phyloP scores from a whole-genome alignment of 139 green algal genomes.

The Chlorella sp. region DNA sequence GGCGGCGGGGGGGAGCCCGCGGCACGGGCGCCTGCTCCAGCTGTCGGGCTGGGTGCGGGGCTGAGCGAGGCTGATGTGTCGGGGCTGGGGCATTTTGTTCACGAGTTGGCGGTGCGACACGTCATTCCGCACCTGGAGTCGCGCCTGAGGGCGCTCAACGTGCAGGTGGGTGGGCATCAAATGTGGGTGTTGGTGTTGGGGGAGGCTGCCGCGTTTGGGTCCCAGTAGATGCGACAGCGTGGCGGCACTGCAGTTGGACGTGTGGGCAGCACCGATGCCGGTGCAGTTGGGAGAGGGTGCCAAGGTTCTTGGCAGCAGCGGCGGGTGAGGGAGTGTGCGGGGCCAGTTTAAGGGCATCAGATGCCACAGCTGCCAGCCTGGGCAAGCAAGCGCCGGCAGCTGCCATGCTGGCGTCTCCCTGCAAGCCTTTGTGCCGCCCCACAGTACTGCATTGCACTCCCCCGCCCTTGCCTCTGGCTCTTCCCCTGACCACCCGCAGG shows the following conservation, averaged over 20 bases:
- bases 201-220: background rate
- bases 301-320: no score
- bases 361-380: no score
- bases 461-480: background rate
- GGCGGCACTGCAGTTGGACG: background rate
- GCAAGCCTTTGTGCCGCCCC: background rate
- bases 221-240: no score
- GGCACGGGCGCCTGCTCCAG: slow-evolving; percentile 14
- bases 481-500: slow-evolving; percentile 41
- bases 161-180: slow-evolving; percentile 25
- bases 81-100: slow-evolving; percentile 45
- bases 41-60: slow-evolving; percentile 33
- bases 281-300: background rate
- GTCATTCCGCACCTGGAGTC: slow-evolving; percentile 79
- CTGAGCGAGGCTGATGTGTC: slow-evolving; percentile 49
- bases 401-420: background rate
- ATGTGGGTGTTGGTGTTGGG: background rate
- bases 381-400: background rate
- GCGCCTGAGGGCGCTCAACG: slow-evolving; percentile 67
- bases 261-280: background rate
- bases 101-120: slow-evolving; percentile 47
- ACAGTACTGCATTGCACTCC: background rate
- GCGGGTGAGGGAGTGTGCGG: no score
- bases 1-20: slow-evolving; percentile 52
- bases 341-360: no score